Percentiles rank a stretch among this genome's conserved stretches.
Evolutionary conservation across 2,329 filamentous ascomycete genomes (phyloP).

Genomic region (Pestalotiopsis fici): DNA sequence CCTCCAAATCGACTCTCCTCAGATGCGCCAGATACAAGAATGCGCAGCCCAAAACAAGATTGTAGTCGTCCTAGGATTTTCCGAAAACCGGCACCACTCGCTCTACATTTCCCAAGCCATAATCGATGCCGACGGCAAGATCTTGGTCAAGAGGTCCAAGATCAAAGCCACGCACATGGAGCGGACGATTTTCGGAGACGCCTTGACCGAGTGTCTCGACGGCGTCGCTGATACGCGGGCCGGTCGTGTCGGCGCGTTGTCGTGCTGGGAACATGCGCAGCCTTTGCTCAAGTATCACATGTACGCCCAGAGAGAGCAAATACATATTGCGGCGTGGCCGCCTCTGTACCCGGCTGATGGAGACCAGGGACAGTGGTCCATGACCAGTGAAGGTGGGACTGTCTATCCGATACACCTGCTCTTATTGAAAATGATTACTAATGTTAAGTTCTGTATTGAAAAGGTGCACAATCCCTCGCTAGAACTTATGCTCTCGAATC

Average conservation of each 20-base stretch:
- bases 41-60: constrained; percentile 35
- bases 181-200: constrained; percentile 49
- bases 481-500: constrained; percentile 59
- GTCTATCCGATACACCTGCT: neutral
- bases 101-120: constrained; percentile 48
- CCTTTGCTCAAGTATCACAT: constrained; percentile 49
- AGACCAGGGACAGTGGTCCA: constrained; percentile 24
- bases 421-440: neutral
- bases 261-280: constrained; percentile 53
- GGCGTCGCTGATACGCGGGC: constrained; percentile 37
- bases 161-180: constrained; percentile 56
- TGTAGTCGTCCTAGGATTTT: constrained; percentile 42
- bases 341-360: constrained; percentile 19
- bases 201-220: constrained; percentile 31
- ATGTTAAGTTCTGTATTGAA: neutral
- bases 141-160: constrained; percentile 43
- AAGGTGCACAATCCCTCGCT: constrained; percentile 37
- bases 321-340: constrained; percentile 53
- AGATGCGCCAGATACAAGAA: constrained; percentile 35
- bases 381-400: constrained; percentile 33
- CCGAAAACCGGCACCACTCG: constrained; percentile 34
- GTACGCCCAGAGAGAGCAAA: constrained; percentile 40
- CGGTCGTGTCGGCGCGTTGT: constrained; percentile 33
- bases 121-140: constrained; percentile 39
- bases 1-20: constrained; percentile 25